Percentiles rank a stretch among this genome's conserved stretches.
Evolutionary conservation across 2,329 filamentous ascomycete species (phyloP).

Genomic region (Trichoderma sp.): DNA sequence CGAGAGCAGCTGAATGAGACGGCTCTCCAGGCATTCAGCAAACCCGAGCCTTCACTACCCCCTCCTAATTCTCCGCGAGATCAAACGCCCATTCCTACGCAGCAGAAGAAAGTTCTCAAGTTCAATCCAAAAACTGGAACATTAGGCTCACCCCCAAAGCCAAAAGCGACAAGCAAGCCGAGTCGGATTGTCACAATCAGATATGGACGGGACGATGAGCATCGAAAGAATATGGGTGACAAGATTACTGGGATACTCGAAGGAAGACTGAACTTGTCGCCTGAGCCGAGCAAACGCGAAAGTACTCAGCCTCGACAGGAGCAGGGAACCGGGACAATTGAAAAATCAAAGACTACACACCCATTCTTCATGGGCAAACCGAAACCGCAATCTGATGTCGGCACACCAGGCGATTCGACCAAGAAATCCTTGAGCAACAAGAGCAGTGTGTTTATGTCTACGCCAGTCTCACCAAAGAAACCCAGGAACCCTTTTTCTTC

Average conservation of each 20-base stretch:
- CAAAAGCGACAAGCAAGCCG: conserved; percentile 41
- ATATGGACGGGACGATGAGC: conserved; percentile 53
- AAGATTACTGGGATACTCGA: conserved; percentile 63
- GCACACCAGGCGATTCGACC: conserved; percentile 22
- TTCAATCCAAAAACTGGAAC: conserved; percentile 61
- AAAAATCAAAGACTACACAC: conserved; percentile 36
- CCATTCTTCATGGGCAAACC: conserved; percentile 42
- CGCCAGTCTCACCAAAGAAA: conserved; percentile 51
- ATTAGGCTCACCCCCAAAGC: conserved; percentile 58
- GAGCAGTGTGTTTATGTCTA: conserved; percentile 50
- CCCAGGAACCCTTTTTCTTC: conserved; percentile 31
- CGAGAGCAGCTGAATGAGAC: background rate
- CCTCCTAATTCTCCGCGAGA: conserved; percentile 13
- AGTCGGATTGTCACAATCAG: conserved; percentile 51
- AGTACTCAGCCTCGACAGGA: background rate
- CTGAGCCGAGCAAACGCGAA: conserved; percentile 4
- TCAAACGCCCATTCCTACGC: conserved; percentile 24
- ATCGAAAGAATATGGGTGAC: conserved; percentile 50
- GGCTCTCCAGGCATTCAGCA: background rate
- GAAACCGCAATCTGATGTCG: conserved; percentile 28
- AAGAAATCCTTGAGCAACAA: conserved; percentile 31
- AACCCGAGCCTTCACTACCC: conserved; percentile 7
- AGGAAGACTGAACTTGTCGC: conserved; percentile 29
- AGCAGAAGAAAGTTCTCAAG: conserved; percentile 50
- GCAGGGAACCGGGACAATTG: conserved; percentile 22